phyloP scores from a whole-genome alignment of 202 grass and related monocot genomes.

The Tripidium arundinaceum region DNA sequence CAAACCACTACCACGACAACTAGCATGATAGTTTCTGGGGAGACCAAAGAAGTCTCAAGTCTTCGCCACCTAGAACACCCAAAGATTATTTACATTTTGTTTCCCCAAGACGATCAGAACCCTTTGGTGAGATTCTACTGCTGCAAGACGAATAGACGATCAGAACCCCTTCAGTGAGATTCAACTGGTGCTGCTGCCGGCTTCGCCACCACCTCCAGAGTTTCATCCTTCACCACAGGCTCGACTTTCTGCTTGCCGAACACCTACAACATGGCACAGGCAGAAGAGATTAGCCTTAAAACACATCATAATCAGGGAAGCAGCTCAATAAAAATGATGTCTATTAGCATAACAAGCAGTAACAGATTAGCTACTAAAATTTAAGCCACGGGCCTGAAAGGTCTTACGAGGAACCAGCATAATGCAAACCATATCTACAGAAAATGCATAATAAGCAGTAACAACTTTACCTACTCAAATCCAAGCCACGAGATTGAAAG shows the following conservation, averaged over 20 bases:
- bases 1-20: background rate
- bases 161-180: constrained; percentile 25
- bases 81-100: constrained; percentile 20
- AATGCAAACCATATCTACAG: background rate
- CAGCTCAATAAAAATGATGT: background rate
- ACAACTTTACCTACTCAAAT: background rate
- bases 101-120: background rate
- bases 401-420: no score
- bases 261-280: background rate
- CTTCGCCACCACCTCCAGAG: background rate
- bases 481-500: background rate
- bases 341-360: background rate
- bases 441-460: background rate
- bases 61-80: background rate
- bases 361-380: no score
- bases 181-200: background rate
- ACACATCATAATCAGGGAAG: background rate
- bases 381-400: no score
- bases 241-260: constrained; percentile 32
- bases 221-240: background rate
- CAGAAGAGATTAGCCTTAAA: background rate
- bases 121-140: constrained; percentile 15
- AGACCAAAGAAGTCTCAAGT: background rate
- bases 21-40: background rate
- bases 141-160: background rate